phyloP scores from a whole-genome alignment of 1,139 yeast species.

The Suhomyces bokatorum region DNA sequence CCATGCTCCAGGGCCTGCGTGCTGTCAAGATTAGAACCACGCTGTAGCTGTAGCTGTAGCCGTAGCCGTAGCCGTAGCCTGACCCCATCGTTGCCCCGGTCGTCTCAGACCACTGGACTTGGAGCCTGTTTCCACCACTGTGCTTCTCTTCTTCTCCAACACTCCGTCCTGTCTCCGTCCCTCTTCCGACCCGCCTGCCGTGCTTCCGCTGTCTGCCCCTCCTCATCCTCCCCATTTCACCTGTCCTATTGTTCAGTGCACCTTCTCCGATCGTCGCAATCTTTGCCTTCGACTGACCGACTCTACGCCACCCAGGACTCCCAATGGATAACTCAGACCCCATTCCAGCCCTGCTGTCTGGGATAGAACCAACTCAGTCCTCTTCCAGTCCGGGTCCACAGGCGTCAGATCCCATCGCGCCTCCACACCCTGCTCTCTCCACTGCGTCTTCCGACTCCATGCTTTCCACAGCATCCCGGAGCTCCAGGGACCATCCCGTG shows the following conservation, averaged over 20 bases:
- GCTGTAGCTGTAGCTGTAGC: too few relatives aligned
- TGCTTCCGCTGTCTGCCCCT: not conserved
- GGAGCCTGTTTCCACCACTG: not conserved
- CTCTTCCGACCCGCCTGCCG: not conserved
- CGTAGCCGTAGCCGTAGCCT: not conserved
- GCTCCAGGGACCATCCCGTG: not conserved
- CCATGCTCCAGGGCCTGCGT: not conserved
- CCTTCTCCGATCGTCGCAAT: not conserved
- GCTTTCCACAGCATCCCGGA: not conserved
- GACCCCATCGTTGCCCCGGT: not conserved
- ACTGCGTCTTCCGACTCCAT: not conserved
- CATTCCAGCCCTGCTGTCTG: not conserved
- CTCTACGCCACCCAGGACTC: too few relatives aligned
- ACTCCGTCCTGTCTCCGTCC: not conserved
- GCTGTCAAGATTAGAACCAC: too few relatives aligned
- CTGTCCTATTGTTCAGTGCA: too few relatives aligned
- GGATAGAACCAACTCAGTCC: not conserved
- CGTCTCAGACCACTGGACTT: not conserved
- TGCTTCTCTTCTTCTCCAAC: not conserved
- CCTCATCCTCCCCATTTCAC: too few relatives aligned
- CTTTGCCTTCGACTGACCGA: not conserved
- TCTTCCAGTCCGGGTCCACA: too few relatives aligned
- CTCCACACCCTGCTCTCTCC: not conserved
- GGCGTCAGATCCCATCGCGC: too few relatives aligned
- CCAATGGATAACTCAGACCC: not conserved